Base-by-base conservation (phyloP, 495 filamentous ascomycete genomes). In the Astrothelium subdiscretum region DNA sequence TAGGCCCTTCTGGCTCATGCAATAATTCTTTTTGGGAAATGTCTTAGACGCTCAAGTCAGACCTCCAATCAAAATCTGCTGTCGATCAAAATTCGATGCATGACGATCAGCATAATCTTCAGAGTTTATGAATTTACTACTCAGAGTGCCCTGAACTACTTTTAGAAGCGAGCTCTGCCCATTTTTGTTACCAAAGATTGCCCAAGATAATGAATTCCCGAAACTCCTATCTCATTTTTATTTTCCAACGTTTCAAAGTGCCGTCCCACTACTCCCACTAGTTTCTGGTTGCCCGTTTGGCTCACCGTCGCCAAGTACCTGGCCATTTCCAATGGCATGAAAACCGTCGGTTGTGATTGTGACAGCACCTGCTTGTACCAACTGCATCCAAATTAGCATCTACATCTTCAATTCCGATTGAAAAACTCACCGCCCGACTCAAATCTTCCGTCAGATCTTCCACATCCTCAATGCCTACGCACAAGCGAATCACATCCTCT, bases 371-470 rank as follows among this genome's bases (percentile, higher is more conserved):
- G 94, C 90, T 84, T 96, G 87, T 31, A 97, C 90, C 62, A 97
- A 83, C 90, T 95, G 63, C 64, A 68, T 60, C 31, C 24, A 3
- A 11, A 54, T 54, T 29, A 64, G 62, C 32, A 54, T 22, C 35
- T 2, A 6, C 65, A 59, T 59, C 11, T 58, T 11, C 18, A 64
- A 63, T 63, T 35, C 58, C 38, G 54, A 20, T 58, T 42, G 2
- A 26, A 24, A 44, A 59, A 88, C 90, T 80, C 84, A 96, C 89
- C 64, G 94, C 92, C 61, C 89, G 82, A 61, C 82, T 85, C 66
- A 98, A 76, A 77, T 98, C 94, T 69, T 97, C 94, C 70, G 97
- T 90, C 70, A 98, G 70, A 76, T 98, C 94, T 68, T 90, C 84
- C 11, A 80, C 85, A 75, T 98, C 95, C 71, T 98, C 94, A 72